These are phyloP conservation scores for Stephania yunnanensis DNA, from an alignment of 164 flowering plant species.

Conservation along the genomic window DNA sequence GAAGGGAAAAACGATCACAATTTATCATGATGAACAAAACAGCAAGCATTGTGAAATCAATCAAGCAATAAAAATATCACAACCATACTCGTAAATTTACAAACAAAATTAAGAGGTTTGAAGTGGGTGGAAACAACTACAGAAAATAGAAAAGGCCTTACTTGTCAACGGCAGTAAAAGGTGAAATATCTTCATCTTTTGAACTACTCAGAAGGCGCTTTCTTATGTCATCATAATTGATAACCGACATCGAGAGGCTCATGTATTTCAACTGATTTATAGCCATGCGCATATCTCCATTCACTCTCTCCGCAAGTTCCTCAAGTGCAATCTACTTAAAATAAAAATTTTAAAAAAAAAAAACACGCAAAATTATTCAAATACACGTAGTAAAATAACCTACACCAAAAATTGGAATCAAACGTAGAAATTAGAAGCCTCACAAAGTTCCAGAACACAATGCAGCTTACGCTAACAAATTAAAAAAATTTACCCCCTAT, in stretches of 20 bases:
- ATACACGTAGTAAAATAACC: not conserved
- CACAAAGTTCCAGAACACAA: not conserved
- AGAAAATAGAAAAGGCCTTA: constrained; percentile 27
- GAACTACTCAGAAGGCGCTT: constrained; percentile 80
- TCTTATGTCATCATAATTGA: constrained; percentile 82
- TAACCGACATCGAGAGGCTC: constrained; percentile 81
- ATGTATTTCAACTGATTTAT: constrained; percentile 87
- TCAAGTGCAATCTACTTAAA: constrained; percentile 73
- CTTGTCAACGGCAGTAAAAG: constrained; percentile 98
- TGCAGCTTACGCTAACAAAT: not conserved
- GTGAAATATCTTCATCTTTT: constrained; percentile 97
- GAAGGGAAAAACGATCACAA: not conserved
- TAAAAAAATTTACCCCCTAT: not conserved
- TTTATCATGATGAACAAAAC: not conserved
- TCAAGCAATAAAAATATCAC: not conserved
- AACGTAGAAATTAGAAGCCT: not conserved
- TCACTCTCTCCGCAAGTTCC: constrained; percentile 90
- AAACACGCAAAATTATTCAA: not conserved
- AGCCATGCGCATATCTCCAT: constrained; percentile 98
- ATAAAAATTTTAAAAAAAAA: not conserved
- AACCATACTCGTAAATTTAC: not conserved
- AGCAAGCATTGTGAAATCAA: not conserved
- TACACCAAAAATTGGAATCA: not conserved
- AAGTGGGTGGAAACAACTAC: not conserved
- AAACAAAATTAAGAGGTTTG: not conserved